Evolutionary conservation across 768 basidiomycete genomes (phyloP).

Genomic region (Candolleomyces efflorescens): DNA sequence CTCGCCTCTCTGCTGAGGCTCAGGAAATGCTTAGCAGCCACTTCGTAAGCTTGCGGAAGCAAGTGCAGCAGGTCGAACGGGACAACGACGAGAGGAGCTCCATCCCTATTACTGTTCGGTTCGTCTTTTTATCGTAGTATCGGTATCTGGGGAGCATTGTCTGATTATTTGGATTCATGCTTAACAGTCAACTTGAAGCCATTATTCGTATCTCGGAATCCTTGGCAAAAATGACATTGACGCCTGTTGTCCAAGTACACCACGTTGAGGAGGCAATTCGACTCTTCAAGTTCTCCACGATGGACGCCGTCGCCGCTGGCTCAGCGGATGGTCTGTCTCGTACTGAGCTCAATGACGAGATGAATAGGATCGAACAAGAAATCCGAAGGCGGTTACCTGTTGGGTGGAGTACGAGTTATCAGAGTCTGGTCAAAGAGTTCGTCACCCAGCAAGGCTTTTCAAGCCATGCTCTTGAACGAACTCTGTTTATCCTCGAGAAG

Average conservation of each 20-base stretch:
- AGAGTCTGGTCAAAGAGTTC: conserved; percentile 89
- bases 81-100: conserved; percentile 98
- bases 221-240: conserved; percentile 89
- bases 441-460: conserved; percentile 90
- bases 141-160: not conserved
- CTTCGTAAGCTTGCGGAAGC: conserved; percentile 88
- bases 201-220: conserved; percentile 99
- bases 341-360: conserved; percentile 91
- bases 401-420: conserved; percentile 97
- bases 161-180: conserved; percentile 2
- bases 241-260: conserved; percentile 79
- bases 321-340: conserved; percentile 90
- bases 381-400: conserved; percentile 79
- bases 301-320: conserved; percentile 97
- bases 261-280: conserved; percentile 99
- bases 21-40: conserved; percentile 96
- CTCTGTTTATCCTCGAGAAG: conserved; percentile 90
- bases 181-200: conserved; percentile 83
- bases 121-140: conserved; percentile 19
- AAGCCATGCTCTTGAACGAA: conserved; percentile 86
- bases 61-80: conserved; percentile 92
- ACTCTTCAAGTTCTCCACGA: conserved; percentile 97
- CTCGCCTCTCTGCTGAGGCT: conserved; percentile 87
- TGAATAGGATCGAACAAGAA: conserved; percentile 85
- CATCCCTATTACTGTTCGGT: conserved; percentile 98